Evolutionary conservation across 169 alveolate species (phyloP), one percentile per base, ranked within the genome.

Genomic region (Plasmodium inui): DNA sequence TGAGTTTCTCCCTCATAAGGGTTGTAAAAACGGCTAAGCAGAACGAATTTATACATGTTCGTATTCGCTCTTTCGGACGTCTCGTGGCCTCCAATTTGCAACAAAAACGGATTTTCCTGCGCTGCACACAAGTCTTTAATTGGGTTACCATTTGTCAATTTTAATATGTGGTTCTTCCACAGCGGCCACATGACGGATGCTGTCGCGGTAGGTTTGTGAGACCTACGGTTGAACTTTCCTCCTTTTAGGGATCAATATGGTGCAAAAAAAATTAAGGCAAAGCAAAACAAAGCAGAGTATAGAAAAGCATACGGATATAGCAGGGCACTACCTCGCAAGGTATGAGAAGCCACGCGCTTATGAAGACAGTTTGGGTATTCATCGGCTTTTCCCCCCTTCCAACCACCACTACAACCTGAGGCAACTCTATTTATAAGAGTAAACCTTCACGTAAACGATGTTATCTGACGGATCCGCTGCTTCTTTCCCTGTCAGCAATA

Each of bases 361-460:
- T 67, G 12, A 67, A 67, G 76, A 76, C 41, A 76, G n/a, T 3
- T 3, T 28, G 57, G 1, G 26, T 4, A 76, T 76, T 76, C 19
- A 76, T 17, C 26, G 12, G 26, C 8, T 34, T 46, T 39, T 72
- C 76, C 30, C n/a, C 26, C 44, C 37, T 22, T 8, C 19, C 61
- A 50, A 50, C 22, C 6, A 50, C 22, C 26, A 50, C n/a, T 3
- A 67, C 76, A n/a, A n/a, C 32, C 41, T 26, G 14, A 9, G 32
- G 37, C 39, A 67, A 37, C 76, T 22, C 76, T 61, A 78, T 79
- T 88, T 88, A 41, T 88, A 88, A 22, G 34, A 34, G 53, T 88
- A 88, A 7, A 41, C 12, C 53, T 88, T 44, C 34, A 88, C 61
- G 82, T 57, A 88, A 37, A 88, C 94, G 37, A 88, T 39, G 22